These are phyloP conservation scores for Fusarium xylarioides DNA, from an alignment of 2,329 filamentous ascomycete species.

Conservation along the genomic window DNA sequence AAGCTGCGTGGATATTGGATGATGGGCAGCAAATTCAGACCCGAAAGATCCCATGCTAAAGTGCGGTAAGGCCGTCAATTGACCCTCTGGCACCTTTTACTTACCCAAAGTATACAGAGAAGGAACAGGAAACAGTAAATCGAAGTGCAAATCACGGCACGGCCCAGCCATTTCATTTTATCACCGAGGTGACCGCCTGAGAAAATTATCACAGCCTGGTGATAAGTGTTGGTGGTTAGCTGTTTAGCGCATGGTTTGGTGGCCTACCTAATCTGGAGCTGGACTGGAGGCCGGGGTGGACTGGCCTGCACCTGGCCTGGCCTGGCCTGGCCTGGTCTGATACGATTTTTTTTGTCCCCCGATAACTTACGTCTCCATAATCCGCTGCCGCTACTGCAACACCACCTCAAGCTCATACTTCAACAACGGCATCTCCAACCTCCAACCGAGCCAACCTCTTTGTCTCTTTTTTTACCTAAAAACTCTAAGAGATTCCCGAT, in stretches of 20 bases:
- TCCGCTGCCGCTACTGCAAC: conserved; percentile 30
- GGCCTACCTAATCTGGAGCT: conserved; percentile 9
- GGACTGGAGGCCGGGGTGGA: not conserved
- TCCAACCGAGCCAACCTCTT: conserved; percentile 24
- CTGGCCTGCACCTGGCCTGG: not conserved
- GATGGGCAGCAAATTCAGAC: conserved; percentile 20
- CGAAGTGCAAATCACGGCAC: conserved; percentile 13
- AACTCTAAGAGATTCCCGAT: conserved; percentile 12
- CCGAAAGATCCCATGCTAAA: conserved; percentile 35
- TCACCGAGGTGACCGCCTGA: conserved; percentile 39
- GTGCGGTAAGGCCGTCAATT: conserved; percentile 31
- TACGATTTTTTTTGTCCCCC: conserved; percentile 35
- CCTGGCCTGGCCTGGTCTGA: conserved; percentile 4
- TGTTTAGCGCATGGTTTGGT: not conserved
- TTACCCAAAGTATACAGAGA: conserved; percentile 10
- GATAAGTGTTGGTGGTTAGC: not conserved
- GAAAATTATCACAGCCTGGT: conserved; percentile 21
- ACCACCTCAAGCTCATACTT: conserved; percentile 16
- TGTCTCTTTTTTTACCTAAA: conserved; percentile 6
- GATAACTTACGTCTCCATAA: conserved; percentile 10
- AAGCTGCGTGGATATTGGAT: conserved; percentile 31
- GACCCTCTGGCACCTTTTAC: conserved; percentile 26
- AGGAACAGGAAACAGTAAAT: not conserved
- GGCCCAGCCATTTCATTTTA: conserved; percentile 43
- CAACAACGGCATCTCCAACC: conserved; percentile 29